Base-by-base conservation (phyloP, 495 filamentous ascomycete species). In the Xeromyces bisporus region DNA sequence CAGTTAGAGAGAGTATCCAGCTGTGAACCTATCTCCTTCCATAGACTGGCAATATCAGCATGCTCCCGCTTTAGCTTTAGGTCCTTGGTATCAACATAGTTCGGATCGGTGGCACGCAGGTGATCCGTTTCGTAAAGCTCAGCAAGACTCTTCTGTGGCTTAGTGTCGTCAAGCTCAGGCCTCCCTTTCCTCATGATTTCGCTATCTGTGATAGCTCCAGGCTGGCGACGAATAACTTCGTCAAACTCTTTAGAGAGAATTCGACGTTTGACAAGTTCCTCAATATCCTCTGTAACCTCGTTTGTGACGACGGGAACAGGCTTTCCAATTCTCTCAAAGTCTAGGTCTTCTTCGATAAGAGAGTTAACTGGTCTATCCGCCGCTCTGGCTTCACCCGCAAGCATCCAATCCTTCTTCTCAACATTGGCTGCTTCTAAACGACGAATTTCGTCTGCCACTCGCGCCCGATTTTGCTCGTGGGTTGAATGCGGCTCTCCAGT, bases 41-140 rank as follows among this genome's bases (percentile, higher is more conserved):
- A 97, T 50, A 93, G 60, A 26, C 56, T 57, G 46, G 75, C 72
- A 38, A 96, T 80, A 50, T 93, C 84, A n/a, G 66, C 61, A 51
- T 94, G 81, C 42, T 93, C 80, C 29, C 75, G 75, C 40, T 68
- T 67, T 18, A 84, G 50, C 50, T 84, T 87, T 49, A 89, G 83
- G 44, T 87, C 76, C 15, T 72, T 69, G 28, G 71, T 69, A 47
- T 83, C 83, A 31, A 83, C 69, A 43, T 84, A 92, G 12, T 67
- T 68, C 2, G 85, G 75, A 46, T 94, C 83, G 3, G 69, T 67
- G 13, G 67, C 65, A 40, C 78, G 73, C 29, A 85, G 62, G 51
- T 93, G 83, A 28, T 96, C 86, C 44, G 83, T 75, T 55, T 96
- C 91, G 51, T 96, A 96, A 28, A 92, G 66, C 46, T 96, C 87